Conservation (phyloP, 805 yeast species). For the Scheffersomyces ergatensis region DNA sequence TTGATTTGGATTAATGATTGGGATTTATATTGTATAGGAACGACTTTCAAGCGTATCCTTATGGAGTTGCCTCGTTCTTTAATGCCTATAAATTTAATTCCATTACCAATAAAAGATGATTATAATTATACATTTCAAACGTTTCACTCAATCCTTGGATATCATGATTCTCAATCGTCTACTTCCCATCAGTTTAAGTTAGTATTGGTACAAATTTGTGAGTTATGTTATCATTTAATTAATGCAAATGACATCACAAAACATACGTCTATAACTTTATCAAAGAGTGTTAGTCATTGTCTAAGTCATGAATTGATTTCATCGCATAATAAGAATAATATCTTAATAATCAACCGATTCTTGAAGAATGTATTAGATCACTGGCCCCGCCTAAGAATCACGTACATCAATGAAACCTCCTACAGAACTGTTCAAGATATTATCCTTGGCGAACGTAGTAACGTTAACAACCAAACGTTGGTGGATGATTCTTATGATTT, state of each 20-base stretch:
- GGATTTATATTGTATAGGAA: conserved; percentile 52
- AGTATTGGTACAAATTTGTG: conserved; percentile 46
- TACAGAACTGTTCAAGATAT: conserved; percentile 14
- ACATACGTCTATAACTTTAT: conserved; percentile 38
- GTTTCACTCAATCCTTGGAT: conserved; percentile 29
- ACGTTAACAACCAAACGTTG: conserved; percentile 1
- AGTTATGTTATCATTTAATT: conserved; percentile 36
- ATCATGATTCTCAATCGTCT: conserved; percentile 14
- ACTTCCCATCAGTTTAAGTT: conserved; percentile 10
- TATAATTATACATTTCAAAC: conserved; percentile 38
- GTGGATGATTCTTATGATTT: conserved; percentile 29
- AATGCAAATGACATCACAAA: conserved; percentile 34
- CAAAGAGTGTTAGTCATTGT: conserved; percentile 52
- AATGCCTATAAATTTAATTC: conserved; percentile 47
- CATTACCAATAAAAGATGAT: conserved; percentile 53
- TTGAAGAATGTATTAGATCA: conserved; percentile 49
- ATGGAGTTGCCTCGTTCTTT: conserved; percentile 53
- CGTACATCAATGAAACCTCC: conserved; percentile 3
- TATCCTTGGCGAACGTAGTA: conserved; percentile 10
- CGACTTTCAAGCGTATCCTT: conserved; percentile 45
- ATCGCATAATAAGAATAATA: conserved; percentile 41
- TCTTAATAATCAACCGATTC: conserved; percentile 52
- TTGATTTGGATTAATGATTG: conserved; percentile 53
- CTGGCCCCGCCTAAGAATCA: conserved; percentile 39
- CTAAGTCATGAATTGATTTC: conserved; percentile 49